These are phyloP conservation scores for Zoysia matrella DNA, from an alignment of 202 grass and related monocot species.

Conservation along the genomic window DNA sequence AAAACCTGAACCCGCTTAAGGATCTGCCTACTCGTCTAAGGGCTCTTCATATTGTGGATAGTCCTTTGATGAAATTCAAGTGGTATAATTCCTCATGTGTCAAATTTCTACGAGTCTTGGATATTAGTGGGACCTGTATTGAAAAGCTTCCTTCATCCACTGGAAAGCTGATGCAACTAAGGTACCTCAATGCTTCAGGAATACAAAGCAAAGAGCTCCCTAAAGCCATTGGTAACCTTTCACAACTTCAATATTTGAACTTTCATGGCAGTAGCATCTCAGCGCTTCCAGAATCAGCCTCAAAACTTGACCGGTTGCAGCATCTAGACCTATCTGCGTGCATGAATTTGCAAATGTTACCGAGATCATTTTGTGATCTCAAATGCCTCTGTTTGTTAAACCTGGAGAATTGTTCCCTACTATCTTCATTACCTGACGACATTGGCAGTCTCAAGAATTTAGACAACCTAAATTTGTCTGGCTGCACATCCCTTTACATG, in stretches of 20 bases:
- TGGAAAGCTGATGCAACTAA: slow-evolving; percentile 1
- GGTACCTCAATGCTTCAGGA: slow-evolving; percentile 35
- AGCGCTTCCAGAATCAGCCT: background rate
- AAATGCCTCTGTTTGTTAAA: background rate
- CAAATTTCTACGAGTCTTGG: background rate
- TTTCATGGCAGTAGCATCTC: slow-evolving; percentile 16
- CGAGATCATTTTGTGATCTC: background rate
- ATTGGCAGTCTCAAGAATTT: slow-evolving; percentile 10
- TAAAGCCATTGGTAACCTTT: background rate
- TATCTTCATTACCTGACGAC: slow-evolving; percentile 9
- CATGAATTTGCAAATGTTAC: background rate
- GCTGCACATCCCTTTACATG: background rate
- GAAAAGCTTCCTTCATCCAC: background rate
- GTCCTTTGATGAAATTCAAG: background rate
- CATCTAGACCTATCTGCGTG: slow-evolving; percentile 22
- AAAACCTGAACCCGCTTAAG: background rate
- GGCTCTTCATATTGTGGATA: slow-evolving; percentile 22
- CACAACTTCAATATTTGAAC: slow-evolving; percentile 14
- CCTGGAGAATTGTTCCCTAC: background rate
- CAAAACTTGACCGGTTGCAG: slow-evolving; percentile 9
- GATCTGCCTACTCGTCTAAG: background rate
- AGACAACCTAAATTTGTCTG: slow-evolving; percentile 18
- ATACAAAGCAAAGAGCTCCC: slow-evolving; percentile 9
- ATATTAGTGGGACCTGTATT: slow-evolving; percentile 12
- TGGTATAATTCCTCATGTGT: background rate